A percentile compares a stretch with the other conserved stretches of the same genome.
These are phyloP conservation scores for Coemansia sp. DNA, from an alignment of 192 early-diverging fungal genomes.

Conservation along the genomic window DNA sequence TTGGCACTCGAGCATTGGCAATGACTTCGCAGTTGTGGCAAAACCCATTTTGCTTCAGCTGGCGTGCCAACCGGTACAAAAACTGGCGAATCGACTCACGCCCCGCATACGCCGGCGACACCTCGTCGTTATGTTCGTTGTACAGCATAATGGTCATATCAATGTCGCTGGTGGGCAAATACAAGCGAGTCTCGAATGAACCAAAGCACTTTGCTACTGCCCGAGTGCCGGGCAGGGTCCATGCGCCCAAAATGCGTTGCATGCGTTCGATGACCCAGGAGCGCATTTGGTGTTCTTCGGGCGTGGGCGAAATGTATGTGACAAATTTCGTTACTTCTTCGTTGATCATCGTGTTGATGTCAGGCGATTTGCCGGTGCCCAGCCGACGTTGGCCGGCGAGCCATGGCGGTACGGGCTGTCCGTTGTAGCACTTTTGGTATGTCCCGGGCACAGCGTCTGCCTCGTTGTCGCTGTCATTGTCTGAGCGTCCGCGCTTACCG, in stretches of 20 bases:
- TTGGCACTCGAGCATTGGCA: constrained; percentile 75
- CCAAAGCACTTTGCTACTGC: constrained; percentile 68
- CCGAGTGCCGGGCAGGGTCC: constrained; percentile 31
- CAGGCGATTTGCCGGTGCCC: constrained; percentile 35
- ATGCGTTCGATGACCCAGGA: constrained; percentile 66
- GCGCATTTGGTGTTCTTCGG: constrained; percentile 76
- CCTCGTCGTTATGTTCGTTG: constrained; percentile 4
- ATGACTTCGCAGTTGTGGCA: constrained; percentile 58
- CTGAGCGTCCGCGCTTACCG: constrained; percentile 11
- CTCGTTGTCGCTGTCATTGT: constrained; percentile 8
- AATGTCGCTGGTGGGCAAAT: constrained; percentile 82
- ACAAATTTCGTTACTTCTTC: constrained; percentile 76
- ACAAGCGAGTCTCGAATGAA: constrained; percentile 82
- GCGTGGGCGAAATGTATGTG: constrained; percentile 75
- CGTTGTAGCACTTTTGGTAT: constrained; percentile 45
- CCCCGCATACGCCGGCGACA: constrained; percentile 15
- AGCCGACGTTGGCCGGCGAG: constrained; percentile 26
- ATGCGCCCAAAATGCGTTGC: constrained; percentile 34
- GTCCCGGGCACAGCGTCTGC: neutral
- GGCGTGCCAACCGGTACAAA: constrained; percentile 51
- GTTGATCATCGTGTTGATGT: constrained; percentile 50
- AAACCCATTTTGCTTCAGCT: constrained; percentile 50
- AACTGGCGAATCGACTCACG: constrained; percentile 25
- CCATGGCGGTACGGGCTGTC: constrained; percentile 47
- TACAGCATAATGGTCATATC: constrained; percentile 55